phyloP scores from a whole-genome alignment of 73 alveolate genomes.

The Durusdinium trenchii region DNA sequence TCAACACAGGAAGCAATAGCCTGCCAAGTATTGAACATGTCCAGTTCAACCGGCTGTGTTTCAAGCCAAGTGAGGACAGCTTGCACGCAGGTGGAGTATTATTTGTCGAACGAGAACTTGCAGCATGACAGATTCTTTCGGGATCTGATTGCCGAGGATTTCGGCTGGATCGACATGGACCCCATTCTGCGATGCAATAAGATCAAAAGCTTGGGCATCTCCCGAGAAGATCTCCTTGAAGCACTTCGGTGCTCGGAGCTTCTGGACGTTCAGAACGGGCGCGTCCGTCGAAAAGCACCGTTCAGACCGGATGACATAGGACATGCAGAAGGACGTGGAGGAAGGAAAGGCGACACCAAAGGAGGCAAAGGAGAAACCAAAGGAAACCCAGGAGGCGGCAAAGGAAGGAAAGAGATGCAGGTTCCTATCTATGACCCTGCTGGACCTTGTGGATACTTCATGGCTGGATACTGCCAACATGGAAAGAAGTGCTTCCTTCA shows the following conservation, averaged over 20 bases:
- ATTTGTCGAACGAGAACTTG: conserved; percentile 47
- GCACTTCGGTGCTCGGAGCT: background rate
- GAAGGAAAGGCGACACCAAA: background rate
- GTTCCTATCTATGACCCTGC: conserved; percentile 52
- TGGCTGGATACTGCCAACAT: conserved; percentile 71
- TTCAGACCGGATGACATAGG: background rate
- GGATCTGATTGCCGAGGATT: conserved; percentile 22
- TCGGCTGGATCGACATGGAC: conserved; percentile 26
- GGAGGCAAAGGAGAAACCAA: conserved; percentile 5
- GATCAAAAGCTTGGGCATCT: conserved; percentile 5
- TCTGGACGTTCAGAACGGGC: background rate
- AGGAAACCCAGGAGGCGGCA: background rate
- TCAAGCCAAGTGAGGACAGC: too few species aligned
- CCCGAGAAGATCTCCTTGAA: background rate
- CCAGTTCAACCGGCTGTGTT: too few species aligned
- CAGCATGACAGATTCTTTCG: conserved; percentile 30
- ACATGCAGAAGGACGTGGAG: background rate
- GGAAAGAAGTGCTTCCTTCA: conserved; percentile 34
- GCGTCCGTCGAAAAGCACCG: conserved; percentile 54
- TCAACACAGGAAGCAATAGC: too few species aligned
- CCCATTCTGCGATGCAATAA: conserved; percentile 64
- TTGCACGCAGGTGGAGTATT: conserved; percentile 54
- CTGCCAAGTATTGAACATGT: too few species aligned
- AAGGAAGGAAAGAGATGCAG: background rate
- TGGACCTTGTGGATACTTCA: conserved; percentile 83